Conservation (phyloP, 2,329 filamentous ascomycete species). For the Alternaria sp. region DNA sequence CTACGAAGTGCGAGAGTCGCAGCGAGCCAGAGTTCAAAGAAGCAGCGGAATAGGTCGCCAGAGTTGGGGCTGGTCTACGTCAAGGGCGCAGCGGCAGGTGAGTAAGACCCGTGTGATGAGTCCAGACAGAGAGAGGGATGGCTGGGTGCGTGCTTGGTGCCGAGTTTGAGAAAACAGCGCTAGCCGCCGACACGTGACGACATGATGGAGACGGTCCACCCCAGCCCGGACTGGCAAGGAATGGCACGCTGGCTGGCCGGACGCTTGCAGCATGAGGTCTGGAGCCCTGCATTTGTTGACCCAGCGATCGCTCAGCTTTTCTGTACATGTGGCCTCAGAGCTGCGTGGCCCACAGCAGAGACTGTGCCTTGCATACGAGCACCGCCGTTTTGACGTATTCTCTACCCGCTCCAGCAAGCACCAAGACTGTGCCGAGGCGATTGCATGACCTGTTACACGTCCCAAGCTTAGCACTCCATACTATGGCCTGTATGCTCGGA, state of each 20-base stretch:
- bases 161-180: slow-evolving; percentile 19
- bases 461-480: background rate
- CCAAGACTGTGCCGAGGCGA: slow-evolving; percentile 6
- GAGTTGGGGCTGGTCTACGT: slow-evolving; percentile 28
- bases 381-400: background rate
- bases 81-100: slow-evolving; percentile 26
- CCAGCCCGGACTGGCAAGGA: background rate
- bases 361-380: slow-evolving; percentile 3
- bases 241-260: background rate
- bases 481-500: background rate
- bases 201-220: background rate
- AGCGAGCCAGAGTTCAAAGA: slow-evolving; percentile 27
- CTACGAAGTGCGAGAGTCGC: slow-evolving; percentile 25
- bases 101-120: slow-evolving; percentile 18
- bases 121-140: slow-evolving; percentile 4
- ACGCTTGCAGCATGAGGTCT: background rate
- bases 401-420: background rate
- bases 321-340: background rate
- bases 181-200: slow-evolving; percentile 22
- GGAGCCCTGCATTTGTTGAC: background rate
- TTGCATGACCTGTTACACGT: background rate
- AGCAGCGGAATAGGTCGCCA: slow-evolving; percentile 24
- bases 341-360: background rate
- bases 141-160: slow-evolving; percentile 11
- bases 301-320: background rate